Percentiles rank a stretch among this genome's conserved stretches.
These are phyloP conservation scores for Tarenaya hassleriana DNA, from an alignment of 345 rosid genomes.

Conservation along the genomic window DNA sequence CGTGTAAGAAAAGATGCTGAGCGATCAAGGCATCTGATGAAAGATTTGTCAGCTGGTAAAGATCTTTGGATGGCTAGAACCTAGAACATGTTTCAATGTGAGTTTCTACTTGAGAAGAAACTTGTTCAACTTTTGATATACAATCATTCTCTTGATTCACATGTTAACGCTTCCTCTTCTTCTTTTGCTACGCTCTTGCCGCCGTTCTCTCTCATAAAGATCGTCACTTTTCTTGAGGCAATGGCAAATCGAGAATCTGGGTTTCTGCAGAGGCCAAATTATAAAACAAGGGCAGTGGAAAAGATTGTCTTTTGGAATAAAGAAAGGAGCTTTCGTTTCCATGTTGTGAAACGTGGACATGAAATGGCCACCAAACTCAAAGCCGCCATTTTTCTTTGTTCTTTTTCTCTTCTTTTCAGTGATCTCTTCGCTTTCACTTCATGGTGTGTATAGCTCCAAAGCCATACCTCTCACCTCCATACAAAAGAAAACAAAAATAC, in stretches of 20 bases:
- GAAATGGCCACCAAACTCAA: constrained; percentile 20
- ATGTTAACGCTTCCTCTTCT: constrained; percentile 47
- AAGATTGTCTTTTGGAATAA: constrained; percentile 12
- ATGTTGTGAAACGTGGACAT: constrained; percentile 16
- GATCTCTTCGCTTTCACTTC: neutral
- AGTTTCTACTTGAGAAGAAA: no score
- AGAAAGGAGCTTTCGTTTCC: constrained; percentile 17
- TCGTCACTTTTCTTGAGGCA: constrained; percentile 21
- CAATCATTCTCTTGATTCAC: no score
- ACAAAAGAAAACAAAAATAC: neutral
- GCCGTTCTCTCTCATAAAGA: neutral
- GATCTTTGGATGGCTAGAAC: no score
- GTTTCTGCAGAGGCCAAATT: constrained; percentile 18
- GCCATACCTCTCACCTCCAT: constrained; percentile 23
- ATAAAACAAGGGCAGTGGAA: constrained; percentile 18
- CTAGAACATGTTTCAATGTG: no score
- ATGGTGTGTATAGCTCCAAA: constrained; percentile 5
- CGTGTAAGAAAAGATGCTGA: constrained; percentile 45
- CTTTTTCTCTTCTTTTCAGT: neutral
- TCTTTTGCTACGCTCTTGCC: constrained; percentile 16
- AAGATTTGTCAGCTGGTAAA: no score
- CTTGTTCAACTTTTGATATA: no score
- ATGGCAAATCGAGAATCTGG: constrained; percentile 22
- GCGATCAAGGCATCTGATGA: no score
- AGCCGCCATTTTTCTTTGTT: constrained; percentile 22